Evolutionary conservation across 1,284 basidiomycete species (phyloP).

Genomic region (Sanghuangporus sanghuang): DNA sequence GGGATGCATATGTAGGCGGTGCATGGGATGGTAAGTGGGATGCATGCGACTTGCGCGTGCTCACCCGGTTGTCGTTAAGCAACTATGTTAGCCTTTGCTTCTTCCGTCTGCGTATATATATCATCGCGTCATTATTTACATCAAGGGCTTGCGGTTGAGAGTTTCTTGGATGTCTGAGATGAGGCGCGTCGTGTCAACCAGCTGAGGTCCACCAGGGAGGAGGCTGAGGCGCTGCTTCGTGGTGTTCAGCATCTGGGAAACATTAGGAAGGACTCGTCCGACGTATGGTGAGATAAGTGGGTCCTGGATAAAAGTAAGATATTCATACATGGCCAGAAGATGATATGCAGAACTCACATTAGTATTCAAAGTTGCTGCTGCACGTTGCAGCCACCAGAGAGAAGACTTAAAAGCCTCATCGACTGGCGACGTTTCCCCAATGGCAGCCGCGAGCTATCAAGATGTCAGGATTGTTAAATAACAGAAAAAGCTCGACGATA

Average conservation of each 20-base stretch:
- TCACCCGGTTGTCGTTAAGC: not conserved
- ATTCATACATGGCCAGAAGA: constrained; percentile 14
- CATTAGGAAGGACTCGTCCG: constrained; percentile 70
- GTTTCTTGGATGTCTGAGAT: constrained; percentile 71
- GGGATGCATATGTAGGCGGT: not conserved
- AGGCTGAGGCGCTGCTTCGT: constrained; percentile 74
- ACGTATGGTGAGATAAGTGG: constrained; percentile 77
- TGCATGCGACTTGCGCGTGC: not conserved
- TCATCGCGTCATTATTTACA: not conserved
- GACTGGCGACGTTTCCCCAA: constrained; percentile 66
- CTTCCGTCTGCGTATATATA: not conserved
- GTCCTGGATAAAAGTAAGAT: constrained; percentile 40
- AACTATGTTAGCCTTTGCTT: not conserved
- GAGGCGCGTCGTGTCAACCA: constrained; percentile 59
- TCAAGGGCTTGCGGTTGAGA: constrained; percentile 55
- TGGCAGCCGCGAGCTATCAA: constrained; percentile 57
- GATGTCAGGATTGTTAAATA: constrained; percentile 6
- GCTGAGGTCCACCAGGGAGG: constrained; percentile 62
- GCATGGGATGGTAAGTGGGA: not conserved
- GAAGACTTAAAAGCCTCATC: constrained; percentile 76
- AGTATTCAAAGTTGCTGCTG: constrained; percentile 62
- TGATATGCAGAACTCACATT: constrained; percentile 42
- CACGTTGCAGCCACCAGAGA: constrained; percentile 79
- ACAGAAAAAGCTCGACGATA: constrained; percentile 18
- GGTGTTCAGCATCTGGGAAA: constrained; percentile 66